Conservation (phyloP, 2,329 filamentous ascomycete genomes). For the Aureobasidium sp. region DNA sequence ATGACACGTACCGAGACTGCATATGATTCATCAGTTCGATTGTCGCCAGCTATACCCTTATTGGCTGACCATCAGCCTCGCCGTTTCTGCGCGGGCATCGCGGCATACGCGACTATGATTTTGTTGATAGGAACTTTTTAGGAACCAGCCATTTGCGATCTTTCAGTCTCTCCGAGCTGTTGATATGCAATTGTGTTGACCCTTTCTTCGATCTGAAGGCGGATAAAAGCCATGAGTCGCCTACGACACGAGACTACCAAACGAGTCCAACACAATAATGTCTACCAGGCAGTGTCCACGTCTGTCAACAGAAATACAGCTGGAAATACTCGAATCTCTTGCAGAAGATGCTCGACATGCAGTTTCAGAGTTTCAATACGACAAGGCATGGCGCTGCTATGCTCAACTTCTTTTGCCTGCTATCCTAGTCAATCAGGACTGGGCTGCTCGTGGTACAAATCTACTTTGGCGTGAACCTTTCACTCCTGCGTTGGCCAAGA, state of each 20-base stretch:
- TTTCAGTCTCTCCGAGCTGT: not conserved
- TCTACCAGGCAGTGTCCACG: not conserved
- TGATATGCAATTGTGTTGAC: not conserved
- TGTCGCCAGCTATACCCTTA: not conserved
- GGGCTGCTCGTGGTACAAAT: not conserved
- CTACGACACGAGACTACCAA: not conserved
- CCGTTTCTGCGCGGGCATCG: not conserved
- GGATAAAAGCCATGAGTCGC: not conserved
- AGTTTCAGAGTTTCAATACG: not conserved
- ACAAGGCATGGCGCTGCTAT: conserved; percentile 5
- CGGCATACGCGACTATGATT: not conserved
- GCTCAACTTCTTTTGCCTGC: not conserved
- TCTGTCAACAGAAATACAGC: not conserved
- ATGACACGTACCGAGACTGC: not conserved
- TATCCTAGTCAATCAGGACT: not conserved
- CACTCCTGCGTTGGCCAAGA: not conserved
- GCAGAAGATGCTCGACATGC: conserved; percentile 1
- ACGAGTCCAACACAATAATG: not conserved
- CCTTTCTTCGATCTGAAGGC: not conserved
- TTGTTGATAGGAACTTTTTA: not conserved
- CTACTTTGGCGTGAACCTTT: conserved; percentile 1
- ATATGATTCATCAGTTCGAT: not conserved
- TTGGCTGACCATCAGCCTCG: not conserved
- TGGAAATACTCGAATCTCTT: not conserved
- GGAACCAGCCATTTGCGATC: not conserved